Conservation (phyloP, 2,329 filamentous ascomycete genomes). For the Trichocomaceae sp. region DNA sequence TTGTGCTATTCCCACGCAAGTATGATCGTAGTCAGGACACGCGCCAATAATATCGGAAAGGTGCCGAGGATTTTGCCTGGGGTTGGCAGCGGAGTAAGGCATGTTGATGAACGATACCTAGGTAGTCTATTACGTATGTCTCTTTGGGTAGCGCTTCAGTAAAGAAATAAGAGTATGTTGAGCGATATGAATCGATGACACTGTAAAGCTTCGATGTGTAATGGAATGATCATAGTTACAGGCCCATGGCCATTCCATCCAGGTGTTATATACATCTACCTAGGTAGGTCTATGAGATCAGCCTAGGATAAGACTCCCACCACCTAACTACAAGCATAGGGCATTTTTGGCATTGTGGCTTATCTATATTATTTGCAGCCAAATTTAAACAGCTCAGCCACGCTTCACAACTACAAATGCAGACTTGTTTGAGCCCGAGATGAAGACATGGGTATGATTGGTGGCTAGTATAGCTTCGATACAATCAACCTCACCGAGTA, state of each 20-base stretch:
- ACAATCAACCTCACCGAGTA: not conserved
- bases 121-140: not conserved
- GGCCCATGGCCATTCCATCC: too few relatives aligned
- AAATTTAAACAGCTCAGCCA: not conserved
- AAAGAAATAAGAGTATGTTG: too few relatives aligned
- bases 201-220: not conserved
- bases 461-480: not conserved
- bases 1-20: slow-evolving; percentile 4
- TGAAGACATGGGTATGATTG: slow-evolving; percentile 5
- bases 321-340: not conserved
- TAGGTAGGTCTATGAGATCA: too few relatives aligned
- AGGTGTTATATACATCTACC: too few relatives aligned
- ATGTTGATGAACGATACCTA: not conserved
- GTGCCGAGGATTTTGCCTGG: not conserved
- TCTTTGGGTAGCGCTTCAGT: too few relatives aligned
- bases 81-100: not conserved
- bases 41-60: slow-evolving; percentile 7
- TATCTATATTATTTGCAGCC: not conserved
- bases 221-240: not conserved
- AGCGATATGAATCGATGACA: not conserved
- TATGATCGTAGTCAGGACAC: not conserved
- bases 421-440: not conserved
- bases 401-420: not conserved
- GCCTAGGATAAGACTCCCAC: too few relatives aligned
- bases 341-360: not conserved